Base-by-base conservation (phyloP, 371 early-diverging fungal species). In the Apophysomyces ossiformis region DNA sequence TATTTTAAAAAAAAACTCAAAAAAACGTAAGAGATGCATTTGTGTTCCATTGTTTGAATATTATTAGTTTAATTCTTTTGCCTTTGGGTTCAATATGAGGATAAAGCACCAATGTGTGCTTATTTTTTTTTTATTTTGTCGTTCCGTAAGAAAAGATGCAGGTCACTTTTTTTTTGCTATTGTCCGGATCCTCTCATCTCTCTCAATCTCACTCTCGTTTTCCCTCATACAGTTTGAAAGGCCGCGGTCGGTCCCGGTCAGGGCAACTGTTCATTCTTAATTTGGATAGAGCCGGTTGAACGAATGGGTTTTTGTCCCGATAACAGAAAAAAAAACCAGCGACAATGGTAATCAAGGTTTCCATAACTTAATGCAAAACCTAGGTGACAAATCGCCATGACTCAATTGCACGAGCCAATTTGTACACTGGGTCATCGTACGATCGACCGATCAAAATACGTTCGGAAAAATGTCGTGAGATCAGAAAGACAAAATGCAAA, bases 151-250 rank as follows among this genome's bases (percentile, higher is more conserved):
- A 50, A 50, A 50, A 50, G 21, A 50, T 50, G 54, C 54, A 50
- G 54, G 54, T 50, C 54, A 50, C 54, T 47, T 47, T 47, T 47
- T 47, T 47, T 50, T 50, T 50, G 54, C 54, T 50, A 50, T 50
- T 50, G 54, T 50, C 18, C 54, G 54, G 54, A 50, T 21, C 21
- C 54, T 18, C 21, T 50, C 54, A 11, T 50, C 5, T 50, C 54
- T 9, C 16, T 18, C 21, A 2, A 6, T 21, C 50, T 50, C 41
- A 8, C 41, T 41, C 41, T 41, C 8, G 41, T 45, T 45, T 45
- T 18, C 43, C 16, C 16, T 45, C 13, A 13, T 18, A 13, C 46
- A 9, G 21, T 50, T 50, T 50, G 21, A 50, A 21, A 50, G n/a
- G 21, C 54, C 54, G 54, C 54, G 21, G 18, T 21, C 21, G 54